Evolutionary conservation across 805 yeast genomes (phyloP).

Genomic region (Candida taoyuanica): DNA sequence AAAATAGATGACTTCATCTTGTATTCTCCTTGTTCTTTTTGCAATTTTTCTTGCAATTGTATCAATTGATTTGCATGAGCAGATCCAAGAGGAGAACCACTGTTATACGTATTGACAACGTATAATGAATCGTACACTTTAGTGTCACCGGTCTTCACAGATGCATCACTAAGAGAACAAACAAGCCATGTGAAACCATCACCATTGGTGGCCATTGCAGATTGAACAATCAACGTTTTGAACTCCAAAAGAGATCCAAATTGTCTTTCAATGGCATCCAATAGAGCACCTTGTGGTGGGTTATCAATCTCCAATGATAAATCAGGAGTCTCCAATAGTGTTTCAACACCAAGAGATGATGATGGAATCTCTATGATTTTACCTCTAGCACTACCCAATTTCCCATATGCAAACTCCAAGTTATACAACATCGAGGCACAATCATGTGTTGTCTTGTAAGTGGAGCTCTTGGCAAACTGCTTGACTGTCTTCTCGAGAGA

Average conservation of each 20-base stretch:
- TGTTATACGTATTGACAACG: constrained; percentile 79
- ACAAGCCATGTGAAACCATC: constrained; percentile 91
- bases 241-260: constrained; percentile 78
- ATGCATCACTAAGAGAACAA: constrained; percentile 38
- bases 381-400: constrained; percentile 29
- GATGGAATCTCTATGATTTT: constrained; percentile 8
- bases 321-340: constrained; percentile 44
- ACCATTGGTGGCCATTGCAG: constrained; percentile 73
- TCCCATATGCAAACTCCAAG: constrained; percentile 32
- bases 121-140: constrained; percentile 49
- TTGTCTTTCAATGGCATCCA: constrained; percentile 22
- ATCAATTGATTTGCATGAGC: constrained; percentile 42
- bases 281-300: constrained; percentile 29
- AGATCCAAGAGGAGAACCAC: constrained; percentile 76
- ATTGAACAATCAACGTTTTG: constrained; percentile 59
- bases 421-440: constrained; percentile 38
- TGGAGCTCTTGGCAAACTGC: constrained; percentile 26
- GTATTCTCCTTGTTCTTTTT: constrained; percentile 9
- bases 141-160: constrained; percentile 11
- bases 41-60: constrained; percentile 17
- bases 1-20: constrained; percentile 24
- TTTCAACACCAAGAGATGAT: constrained; percentile 8
- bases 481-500: constrained; percentile 21
- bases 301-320: constrained; percentile 31
- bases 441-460: constrained; percentile 31